A percentile compares a stretch with the other conserved stretches of the same genome.
Evolutionary conservation across 2,329 filamentous ascomycete species (phyloP).

Genomic region (Hypoxylon rubiginosum): DNA sequence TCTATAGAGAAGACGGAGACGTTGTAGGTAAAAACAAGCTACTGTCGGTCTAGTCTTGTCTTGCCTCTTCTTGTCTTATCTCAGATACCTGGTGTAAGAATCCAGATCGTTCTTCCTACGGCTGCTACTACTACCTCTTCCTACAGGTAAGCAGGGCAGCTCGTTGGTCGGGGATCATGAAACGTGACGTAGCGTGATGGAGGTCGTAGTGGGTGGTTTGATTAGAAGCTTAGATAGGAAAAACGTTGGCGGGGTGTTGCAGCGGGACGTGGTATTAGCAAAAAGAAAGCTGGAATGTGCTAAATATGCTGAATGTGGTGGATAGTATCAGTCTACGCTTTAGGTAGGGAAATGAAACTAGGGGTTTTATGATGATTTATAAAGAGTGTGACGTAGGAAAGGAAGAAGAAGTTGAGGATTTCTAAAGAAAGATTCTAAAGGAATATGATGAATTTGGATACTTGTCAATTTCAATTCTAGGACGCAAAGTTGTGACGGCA

Average conservation of each 20-base stretch:
- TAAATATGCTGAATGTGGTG: too few species aligned
- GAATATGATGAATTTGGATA: background rate
- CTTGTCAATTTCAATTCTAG: background rate
- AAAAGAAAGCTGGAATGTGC: background rate
- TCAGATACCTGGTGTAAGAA: conserved; percentile 6
- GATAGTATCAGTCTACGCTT: conserved; percentile 8
- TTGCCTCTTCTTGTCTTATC: conserved; percentile 10
- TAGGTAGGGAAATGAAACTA: background rate
- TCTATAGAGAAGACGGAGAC: conserved; percentile 25
- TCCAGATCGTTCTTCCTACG: conserved; percentile 11
- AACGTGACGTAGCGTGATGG: conserved; percentile 38
- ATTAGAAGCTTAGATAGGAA: background rate
- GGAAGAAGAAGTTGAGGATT: background rate
- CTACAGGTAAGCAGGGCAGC: conserved; percentile 6
- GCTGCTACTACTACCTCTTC: conserved; percentile 15
- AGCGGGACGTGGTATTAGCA: conserved; percentile 4
- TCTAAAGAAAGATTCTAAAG: background rate
- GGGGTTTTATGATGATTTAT: background rate
- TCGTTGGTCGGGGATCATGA: conserved; percentile 23
- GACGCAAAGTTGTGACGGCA: background rate
- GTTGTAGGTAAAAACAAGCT: conserved; percentile 2
- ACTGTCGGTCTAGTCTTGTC: conserved; percentile 3
- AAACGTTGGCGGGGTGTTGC: conserved; percentile 12
- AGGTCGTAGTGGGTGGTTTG: conserved; percentile 2
- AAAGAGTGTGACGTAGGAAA: background rate